These are phyloP conservation scores for Candida sakaeoensis DNA, from an alignment of 805 yeast genomes.

Conservation along the genomic window DNA sequence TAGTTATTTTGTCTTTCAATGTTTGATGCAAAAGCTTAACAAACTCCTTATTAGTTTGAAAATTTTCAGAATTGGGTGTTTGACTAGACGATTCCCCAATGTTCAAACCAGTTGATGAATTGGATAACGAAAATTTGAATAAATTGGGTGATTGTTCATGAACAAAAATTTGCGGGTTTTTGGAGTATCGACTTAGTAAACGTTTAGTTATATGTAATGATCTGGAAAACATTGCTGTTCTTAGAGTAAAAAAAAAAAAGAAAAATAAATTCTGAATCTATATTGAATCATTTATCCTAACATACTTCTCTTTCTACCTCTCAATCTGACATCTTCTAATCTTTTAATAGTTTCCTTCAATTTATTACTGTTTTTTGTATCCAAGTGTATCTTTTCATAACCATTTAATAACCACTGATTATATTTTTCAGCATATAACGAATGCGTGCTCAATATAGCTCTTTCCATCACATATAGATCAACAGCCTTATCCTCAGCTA, in stretches of 20 bases:
- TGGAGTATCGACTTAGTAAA: conserved; percentile 11
- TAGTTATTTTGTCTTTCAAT: conserved; percentile 19
- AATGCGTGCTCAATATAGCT: conserved; percentile 89
- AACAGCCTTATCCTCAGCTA: conserved; percentile 94
- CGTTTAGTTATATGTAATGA: too few relatives aligned
- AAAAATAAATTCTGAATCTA: too few relatives aligned
- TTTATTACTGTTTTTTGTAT: conserved; percentile 31
- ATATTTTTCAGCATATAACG: conserved; percentile 61
- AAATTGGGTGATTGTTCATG: conserved; percentile 12
- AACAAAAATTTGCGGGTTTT: conserved; percentile 18
- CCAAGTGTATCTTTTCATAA: conserved; percentile 42
- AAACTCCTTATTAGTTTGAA: conserved; percentile 25
- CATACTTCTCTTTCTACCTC: conserved; percentile 96
- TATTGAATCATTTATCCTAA: conserved; percentile 48
- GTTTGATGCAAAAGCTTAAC: conserved; percentile 23
- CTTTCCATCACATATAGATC: conserved; percentile 91
- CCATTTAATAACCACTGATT: conserved; percentile 73
- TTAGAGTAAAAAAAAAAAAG: not conserved
- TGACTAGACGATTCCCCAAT: conserved; percentile 17
- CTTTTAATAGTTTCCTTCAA: conserved; percentile 55
- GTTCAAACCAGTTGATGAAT: conserved; percentile 19
- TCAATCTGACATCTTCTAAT: conserved; percentile 77
- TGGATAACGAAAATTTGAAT: conserved; percentile 18
- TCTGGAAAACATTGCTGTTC: conserved; percentile 6
- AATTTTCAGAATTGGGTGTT: conserved; percentile 17